Base-by-base conservation (phyloP, 1,284 basidiomycete species). In the Cryptococcus sp. region DNA sequence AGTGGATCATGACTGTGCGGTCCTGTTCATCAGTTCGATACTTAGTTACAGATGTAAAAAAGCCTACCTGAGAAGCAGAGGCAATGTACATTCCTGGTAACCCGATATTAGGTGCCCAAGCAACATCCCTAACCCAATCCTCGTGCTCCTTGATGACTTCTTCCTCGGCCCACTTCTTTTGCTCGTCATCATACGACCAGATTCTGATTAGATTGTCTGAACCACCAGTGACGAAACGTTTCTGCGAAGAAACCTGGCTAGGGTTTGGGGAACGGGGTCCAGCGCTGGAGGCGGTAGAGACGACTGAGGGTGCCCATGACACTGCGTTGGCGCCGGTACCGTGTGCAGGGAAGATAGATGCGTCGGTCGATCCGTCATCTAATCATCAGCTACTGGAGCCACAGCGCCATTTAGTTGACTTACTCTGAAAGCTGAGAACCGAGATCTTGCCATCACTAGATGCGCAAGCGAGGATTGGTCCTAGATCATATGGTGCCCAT, bases 381-480 rank as follows among this genome's bases (percentile, higher is more conserved):
- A 65, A 24, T 18, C 19, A 13, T 1, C 9, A 18, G 44, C 48
- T 28, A 31, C 24, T 28, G 22, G 32, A 14, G 28, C 45, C 13
- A 19, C 7, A 28, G 31, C 19, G 28, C 11, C 1, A 39, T 22
- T 11, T n/a, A 22, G 5, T 39, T 7, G 32, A 79, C 84, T 59
- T 63, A 92, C 91, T 90, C 83, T 97, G 94, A 80, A 98, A 98
- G 7, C 88, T 91, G 55, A 98, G 79, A 23, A 98, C 92, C 7
- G 94, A 98, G 47, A 98, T 84, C 73, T 96, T 96, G 59, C 94
- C 94, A 71, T 98, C 94, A 2, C 91, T 96, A n/a, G 90, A 94
- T 1, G 94, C 94, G 67, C 94, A 98, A 1, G 92, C 93, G 43
- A 98, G 82, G 61, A 97, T 93, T 0, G 96, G 91, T 49, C 96